Evolutionary conservation across 2,329 filamentous ascomycete species (phyloP).

Genomic region (Lomentospora prolificans): DNA sequence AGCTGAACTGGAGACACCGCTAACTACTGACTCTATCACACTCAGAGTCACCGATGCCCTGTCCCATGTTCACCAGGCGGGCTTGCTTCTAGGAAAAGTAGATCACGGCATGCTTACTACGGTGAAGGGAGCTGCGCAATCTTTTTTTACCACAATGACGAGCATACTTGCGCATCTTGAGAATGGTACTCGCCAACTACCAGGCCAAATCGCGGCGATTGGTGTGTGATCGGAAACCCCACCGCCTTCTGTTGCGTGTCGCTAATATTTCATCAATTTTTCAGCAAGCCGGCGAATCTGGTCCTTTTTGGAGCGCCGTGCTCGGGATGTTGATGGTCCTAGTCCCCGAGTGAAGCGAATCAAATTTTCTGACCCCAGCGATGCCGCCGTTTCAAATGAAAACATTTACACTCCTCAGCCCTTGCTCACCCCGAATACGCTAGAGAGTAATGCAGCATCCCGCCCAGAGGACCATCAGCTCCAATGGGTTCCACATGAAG

Average conservation of each 20-base stretch:
- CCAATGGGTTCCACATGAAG: background rate
- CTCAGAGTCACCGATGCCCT: too few species aligned
- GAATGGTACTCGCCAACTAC: slow-evolving; percentile 1
- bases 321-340: background rate
- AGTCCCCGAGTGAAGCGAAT: background rate
- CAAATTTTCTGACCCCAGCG: background rate
- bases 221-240: background rate
- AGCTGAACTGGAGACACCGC: too few species aligned
- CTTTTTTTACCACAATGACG: background rate
- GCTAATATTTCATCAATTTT: background rate
- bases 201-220: background rate
- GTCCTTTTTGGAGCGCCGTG: background rate
- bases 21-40: too few species aligned
- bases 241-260: background rate
- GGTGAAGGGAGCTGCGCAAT: background rate
- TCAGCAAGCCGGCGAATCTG: background rate
- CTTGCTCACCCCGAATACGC: background rate
- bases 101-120: background rate
- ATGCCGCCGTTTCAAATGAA: background rate
- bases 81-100: too few species aligned
- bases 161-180: background rate
- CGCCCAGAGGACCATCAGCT: background rate
- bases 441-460: background rate
- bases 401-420: too few species aligned
- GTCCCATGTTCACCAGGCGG: too few species aligned